Base-by-base conservation (phyloP, 169 alveolate genomes). In the Blepharisma undulans region DNA sequence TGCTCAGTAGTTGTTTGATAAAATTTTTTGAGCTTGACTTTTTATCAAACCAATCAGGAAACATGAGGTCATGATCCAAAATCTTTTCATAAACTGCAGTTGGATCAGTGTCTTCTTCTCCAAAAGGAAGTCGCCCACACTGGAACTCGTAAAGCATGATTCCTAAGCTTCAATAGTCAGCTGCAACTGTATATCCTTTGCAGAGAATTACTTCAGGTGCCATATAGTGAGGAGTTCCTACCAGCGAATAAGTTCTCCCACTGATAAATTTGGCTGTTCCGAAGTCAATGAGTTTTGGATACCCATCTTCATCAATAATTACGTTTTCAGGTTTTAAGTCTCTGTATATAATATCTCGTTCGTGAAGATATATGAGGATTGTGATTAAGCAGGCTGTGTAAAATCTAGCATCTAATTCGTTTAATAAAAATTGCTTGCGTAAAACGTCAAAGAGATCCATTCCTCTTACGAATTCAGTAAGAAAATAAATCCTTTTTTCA, bases 101-200 rank as follows among this genome's bases (percentile, higher is more conserved):
- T 14, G 96, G 98, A 76, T 94, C 93, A 72, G 93, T 96, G 16
- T 89, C 96, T 32, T 90, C 95, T 82, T 90, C 94, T 59, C 97
- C 98, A 87, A 95, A 97, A 30, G 98, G 98, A 10, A 95, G 96
- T 77, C 82, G 87, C 4, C 98, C 98, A 61, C 97, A 93, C 88
- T 96, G 72, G 76, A 97, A 95, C 91, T 97, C 98, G 84, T 93
- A 96, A 4, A 97, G 93, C 77, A 97, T 94, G 48, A 95, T 92
- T 30, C 97, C 99, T 59, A 96, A 87, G 48, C 97, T 91, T 97
- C 99, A 97, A 32, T 92, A 92, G 91, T 97, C 98, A 66, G 93
- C 96, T 8, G 95, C 87, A 85, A 90, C 94, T 60, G 95, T 94
- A 88, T 97, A 95, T 4, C 98, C 98, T 66, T 93, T 93, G 77